Evolutionary conservation across 2,329 filamentous ascomycete genomes (phyloP), one percentile per base, ranked within the genome.

Genomic region (Epichloe scottii): DNA sequence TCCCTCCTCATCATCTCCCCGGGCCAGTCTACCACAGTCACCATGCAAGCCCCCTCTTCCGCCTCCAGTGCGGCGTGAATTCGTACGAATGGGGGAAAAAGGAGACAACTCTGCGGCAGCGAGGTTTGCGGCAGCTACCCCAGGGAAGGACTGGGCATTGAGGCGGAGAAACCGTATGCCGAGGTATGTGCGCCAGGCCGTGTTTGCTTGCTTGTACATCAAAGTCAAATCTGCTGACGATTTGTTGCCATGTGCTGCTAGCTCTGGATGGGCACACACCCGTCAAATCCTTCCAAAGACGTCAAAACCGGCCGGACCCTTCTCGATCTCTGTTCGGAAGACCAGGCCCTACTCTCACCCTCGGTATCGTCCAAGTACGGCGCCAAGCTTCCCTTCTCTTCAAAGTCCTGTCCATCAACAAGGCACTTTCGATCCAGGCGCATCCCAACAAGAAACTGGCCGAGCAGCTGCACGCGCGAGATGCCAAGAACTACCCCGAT

Each of bases 241-340:
- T 30, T 30, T 30, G 3, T 30, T 8, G 35, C 11, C 15, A 14
- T 38, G 35, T 23, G 49, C 15, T 5, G 15, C 8, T 30, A 96
- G 89, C 75, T 98, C 62, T 98, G 93, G 93, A 98, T 98, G 93
- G 93, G 93, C 63, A 96, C 91, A 1, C 93, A 98, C 63, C 90
- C 91, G 43, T 95, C 89, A 44, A 89, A 96, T 62, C 93, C 93
- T 17, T 97, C 93, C 53, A 94, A 86, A 67, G 89, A 97, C 63
- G 67, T 95, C 58, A 73, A 78, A 46, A 95, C 93, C 30, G 85
- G 89, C 66, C 85, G 89, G 50, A 85, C 86, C 2, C 79, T 98
- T 11, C 81, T 95, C 57, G 89, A 96, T 54, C 77, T 97, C 44
- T 84, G 96, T 49, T 76, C 88, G 64, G 87, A 91, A 59, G 96